Percentiles rank a stretch among this genome's conserved stretches.
phyloP scores from a whole-genome alignment of 2,329 filamentous ascomycete species.

The Epicoccum sorghinum region DNA sequence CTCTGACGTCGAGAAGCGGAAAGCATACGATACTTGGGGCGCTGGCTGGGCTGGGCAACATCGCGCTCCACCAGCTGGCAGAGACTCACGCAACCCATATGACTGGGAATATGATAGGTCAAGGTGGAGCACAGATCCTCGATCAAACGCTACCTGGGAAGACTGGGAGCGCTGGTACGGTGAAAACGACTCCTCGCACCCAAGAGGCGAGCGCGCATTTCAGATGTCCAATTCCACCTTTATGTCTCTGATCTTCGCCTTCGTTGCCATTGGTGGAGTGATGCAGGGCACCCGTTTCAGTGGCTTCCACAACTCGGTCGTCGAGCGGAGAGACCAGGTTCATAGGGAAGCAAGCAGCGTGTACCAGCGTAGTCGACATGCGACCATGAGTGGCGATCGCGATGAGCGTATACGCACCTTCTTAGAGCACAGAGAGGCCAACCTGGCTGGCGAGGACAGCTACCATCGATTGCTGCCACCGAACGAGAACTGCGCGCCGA shows the following conservation, averaged over 20 bases:
- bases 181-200: constrained; percentile 38
- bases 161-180: constrained; percentile 77
- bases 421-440: constrained; percentile 60
- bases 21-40: constrained; percentile 81
- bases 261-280: constrained; percentile 72
- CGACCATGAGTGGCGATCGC: constrained; percentile 56
- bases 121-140: constrained; percentile 51
- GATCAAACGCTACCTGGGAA: constrained; percentile 92
- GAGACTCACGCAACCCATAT: constrained; percentile 23
- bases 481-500: constrained; percentile 54
- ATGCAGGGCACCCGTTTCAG: constrained; percentile 75
- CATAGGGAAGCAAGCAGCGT: constrained; percentile 71
- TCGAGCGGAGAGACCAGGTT: constrained; percentile 70
- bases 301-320: constrained; percentile 64
- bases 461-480: constrained; percentile 54
- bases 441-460: constrained; percentile 51
- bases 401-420: constrained; percentile 75
- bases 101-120: constrained; percentile 35
- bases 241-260: constrained; percentile 70
- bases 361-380: constrained; percentile 61
- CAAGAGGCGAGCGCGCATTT: constrained; percentile 55
- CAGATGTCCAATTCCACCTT: constrained; percentile 84
- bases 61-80: constrained; percentile 21
- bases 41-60: constrained; percentile 71
- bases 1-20: constrained; percentile 77